Evolutionary conservation across 257 asterid species (phyloP), one percentile per base, ranked within the genome.

Genomic region (Solanum paucissectum): DNA sequence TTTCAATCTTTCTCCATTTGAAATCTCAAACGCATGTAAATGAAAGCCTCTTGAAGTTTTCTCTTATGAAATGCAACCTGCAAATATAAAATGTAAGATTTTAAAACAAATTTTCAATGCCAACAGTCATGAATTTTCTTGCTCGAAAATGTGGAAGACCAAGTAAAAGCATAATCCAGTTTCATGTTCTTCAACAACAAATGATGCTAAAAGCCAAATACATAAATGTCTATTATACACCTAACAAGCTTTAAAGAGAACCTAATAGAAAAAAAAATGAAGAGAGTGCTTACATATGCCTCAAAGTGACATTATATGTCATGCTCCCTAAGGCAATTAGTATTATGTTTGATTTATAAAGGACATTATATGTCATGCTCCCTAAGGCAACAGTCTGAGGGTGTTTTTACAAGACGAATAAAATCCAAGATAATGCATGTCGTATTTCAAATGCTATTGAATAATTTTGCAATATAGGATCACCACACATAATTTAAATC

Each of bases 251-350:
- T 33, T 72, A 72, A 20, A 18, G 27, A 36, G 21, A 87, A 74
- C 62, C 21, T 29, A 89, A 72, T 74, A 29, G 27, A 13, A 86
- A 87, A 23, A 40, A 86, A 40, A 44, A 42, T 62, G 52, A 77
- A 29, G 34, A 40, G 82, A 81, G 85, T 86, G 92, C 98, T 94
- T 92, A 95, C 98, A 94, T 90, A 84, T 89, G 92, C 92, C 91
- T 96, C 94, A 96, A 73, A 62, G 98, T 90, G 87, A 98, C 95
- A 89, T 96, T 98, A 89, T 95, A 94, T 60, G 93, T 85, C 90
- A 46, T 46, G 55, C 55, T 46, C 18, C 55, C 55, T 46, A 46
- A 46, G 55, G 49, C 49, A 42, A 44, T 36, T 5, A 36, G 55
- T 44, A 4, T 12, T 44, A 12, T 44, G 55, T 44, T 44, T 44